These are phyloP conservation scores for Tetrahymena thermophila DNA, from an alignment of 73 alveolate species.

Conservation along the genomic window DNA sequence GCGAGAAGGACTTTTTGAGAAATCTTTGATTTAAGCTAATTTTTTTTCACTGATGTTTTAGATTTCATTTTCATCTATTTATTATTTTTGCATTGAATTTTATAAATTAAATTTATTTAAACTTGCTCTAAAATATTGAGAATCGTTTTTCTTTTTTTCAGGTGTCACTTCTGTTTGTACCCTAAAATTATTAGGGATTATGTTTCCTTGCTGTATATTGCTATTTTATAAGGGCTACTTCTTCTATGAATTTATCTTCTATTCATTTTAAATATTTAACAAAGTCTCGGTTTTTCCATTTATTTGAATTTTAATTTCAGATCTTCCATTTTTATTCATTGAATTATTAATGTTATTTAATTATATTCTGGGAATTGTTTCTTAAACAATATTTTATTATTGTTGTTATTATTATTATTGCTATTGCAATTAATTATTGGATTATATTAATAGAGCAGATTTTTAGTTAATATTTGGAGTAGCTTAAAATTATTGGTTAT, in stretches of 20 bases:
- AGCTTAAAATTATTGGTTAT: no score
- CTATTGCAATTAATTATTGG: not conserved
- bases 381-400: not conserved
- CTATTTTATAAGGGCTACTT: not conserved
- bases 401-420: not conserved
- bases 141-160: not conserved
- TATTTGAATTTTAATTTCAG: not conserved
- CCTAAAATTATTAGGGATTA: not conserved
- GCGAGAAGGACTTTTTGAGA: not conserved
- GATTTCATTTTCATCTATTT: not conserved
- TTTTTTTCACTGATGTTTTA: not conserved
- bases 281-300: not conserved
- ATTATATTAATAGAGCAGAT: not conserved
- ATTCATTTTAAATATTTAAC: not conserved
- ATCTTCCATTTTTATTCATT: not conserved
- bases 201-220: not conserved
- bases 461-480: no score
- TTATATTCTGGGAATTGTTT: not conserved
- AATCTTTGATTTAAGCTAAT: not conserved
- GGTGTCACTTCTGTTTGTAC: not conserved
- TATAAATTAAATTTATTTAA: not conserved
- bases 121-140: not conserved
- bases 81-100: not conserved
- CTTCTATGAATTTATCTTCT: not conserved
- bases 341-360: not conserved